Evolutionary conservation across 2,329 filamentous ascomycete genomes (phyloP).

Genomic region (Pseudogymnoascus pannorum): DNA sequence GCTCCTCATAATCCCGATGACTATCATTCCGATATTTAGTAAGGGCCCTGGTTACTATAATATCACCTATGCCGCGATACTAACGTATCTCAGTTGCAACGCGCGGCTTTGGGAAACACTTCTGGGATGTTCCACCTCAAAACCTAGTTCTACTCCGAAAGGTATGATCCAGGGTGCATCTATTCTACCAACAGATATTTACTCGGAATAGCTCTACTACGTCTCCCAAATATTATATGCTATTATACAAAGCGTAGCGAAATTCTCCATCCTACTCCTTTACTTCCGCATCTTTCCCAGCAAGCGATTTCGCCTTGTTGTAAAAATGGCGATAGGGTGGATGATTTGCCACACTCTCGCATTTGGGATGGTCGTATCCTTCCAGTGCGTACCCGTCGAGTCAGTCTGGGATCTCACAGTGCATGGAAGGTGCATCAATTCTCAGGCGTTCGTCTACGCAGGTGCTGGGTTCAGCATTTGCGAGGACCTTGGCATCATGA

Average conservation of each 20-base stretch:
- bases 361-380: constrained; percentile 12
- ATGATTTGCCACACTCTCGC: constrained; percentile 9
- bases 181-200: too few relatives aligned
- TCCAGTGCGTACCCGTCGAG: constrained; percentile 15
- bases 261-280: constrained; percentile 8
- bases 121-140: background rate
- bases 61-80: background rate
- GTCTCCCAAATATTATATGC: constrained; percentile 6
- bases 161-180: too few relatives aligned
- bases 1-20: constrained; percentile 17
- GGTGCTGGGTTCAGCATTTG: constrained; percentile 62
- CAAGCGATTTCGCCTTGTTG: background rate
- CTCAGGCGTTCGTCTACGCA: constrained; percentile 57
- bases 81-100: background rate
- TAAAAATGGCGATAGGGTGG: constrained; percentile 10
- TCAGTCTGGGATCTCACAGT: constrained; percentile 14
- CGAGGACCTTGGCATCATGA: constrained; percentile 57
- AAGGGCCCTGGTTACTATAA: background rate
- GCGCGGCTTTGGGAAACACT: constrained; percentile 2
- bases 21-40: constrained; percentile 16
- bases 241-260: background rate
- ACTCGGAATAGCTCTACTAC: constrained; percentile 3
- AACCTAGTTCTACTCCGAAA: background rate
- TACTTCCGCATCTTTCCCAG: constrained; percentile 6
- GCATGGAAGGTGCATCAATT: constrained; percentile 45